Percentiles rank a stretch among this genome's conserved stretches.
Conservation (phyloP, 352 stramenopile species). For the Phytopythium helicoides region DNA sequence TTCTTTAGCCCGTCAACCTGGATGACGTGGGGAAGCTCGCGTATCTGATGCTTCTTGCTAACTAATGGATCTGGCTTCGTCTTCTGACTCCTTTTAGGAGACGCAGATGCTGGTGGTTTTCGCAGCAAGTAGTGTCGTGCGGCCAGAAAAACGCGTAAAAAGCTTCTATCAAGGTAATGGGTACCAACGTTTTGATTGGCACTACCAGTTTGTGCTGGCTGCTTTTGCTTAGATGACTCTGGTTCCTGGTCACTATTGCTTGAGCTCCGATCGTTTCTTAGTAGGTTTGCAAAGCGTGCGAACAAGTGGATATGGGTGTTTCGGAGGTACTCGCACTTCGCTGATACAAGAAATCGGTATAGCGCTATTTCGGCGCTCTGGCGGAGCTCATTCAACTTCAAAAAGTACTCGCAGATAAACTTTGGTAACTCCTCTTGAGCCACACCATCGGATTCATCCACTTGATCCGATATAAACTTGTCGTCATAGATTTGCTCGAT, state of each 20-base stretch:
- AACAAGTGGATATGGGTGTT: conserved; percentile 64
- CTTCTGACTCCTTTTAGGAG: conserved; percentile 4
- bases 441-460: conserved; percentile 59
- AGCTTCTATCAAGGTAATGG: conserved; percentile 50
- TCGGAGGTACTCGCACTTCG: conserved; percentile 49
- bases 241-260: neutral
- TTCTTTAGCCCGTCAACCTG: conserved; percentile 45
- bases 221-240: neutral
- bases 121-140: conserved; percentile 43
- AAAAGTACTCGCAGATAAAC: conserved; percentile 73
- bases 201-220: neutral
- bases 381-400: conserved; percentile 60
- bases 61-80: neutral
- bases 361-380: conserved; percentile 65
- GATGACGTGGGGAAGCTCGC: conserved; percentile 34
- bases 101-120: conserved; percentile 14
- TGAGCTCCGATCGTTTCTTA: conserved; percentile 12
- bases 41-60: neutral
- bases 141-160: conserved; percentile 65
- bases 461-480: conserved; percentile 61
- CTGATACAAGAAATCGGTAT: conserved; percentile 68
- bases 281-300: conserved; percentile 55
- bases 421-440: conserved; percentile 52
- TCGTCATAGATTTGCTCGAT: conserved; percentile 81
- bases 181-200: neutral